Base-by-base conservation (phyloP, 2,329 filamentous ascomycete species). In the Didymella pinodella region DNA sequence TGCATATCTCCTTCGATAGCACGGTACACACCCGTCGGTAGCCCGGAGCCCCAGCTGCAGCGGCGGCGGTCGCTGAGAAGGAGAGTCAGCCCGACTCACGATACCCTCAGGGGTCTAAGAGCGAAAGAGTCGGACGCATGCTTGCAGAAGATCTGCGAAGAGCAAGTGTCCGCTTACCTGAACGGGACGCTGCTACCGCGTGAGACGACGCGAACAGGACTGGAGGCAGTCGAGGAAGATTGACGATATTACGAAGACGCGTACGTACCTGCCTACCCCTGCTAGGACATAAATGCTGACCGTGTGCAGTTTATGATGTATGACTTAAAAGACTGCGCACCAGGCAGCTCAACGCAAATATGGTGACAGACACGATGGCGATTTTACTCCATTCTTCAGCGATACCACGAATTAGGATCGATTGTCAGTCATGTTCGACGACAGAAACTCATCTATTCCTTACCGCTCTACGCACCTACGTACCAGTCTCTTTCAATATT, bases 121-220 rank as follows among this genome's bases (percentile, higher is more conserved):
- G 71, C 66, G 7, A 75, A 73, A 53, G 71, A 75, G 32, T 74
- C 70, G 3, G 76, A 77, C 14, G 69, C 70, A 10, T 74, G 71
- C 53, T 55, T 77, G 58, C 71, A 74, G 60, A 61, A 51, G 25
- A 57, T 68, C 5, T 77, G 71, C 51, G 70, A 76, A 48, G 64
- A 69, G 32, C 69, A 68, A 60, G 66, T 72, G 18, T 66, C 63
- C 11, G 67, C 65, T 28, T 76, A 76, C 49, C 49, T 77, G 44
- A 65, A 66, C 25, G 73, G 72, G 20, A 61, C 59, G 8, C 53
- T 75, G 16, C 72, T 69, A 26, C 18, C 25, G 22, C 29, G 41
- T 45, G 29, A 44, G 10, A 40, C 6, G 11, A 40, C 50, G 18
- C 20, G 32, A 11, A 7, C 26, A 7, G 32, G 29, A 7, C 12